Evolutionary conservation across 2,329 filamentous ascomycete species (phyloP).

Genomic region (Neopestalotiopsis rosae): DNA sequence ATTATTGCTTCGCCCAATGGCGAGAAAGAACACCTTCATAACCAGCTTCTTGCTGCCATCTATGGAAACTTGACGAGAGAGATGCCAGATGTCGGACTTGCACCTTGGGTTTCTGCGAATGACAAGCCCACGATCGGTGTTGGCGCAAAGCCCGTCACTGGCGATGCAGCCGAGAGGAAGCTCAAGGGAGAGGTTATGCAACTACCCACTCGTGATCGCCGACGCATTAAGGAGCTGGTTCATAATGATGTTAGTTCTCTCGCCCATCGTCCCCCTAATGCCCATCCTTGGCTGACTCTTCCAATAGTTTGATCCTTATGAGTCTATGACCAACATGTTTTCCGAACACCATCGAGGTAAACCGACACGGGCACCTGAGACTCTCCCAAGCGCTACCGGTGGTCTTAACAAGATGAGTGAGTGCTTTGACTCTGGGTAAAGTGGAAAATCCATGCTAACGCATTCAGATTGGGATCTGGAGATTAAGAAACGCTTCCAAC

Average conservation of each 20-base stretch:
- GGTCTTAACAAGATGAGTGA: constrained; percentile 78
- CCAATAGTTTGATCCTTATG: constrained; percentile 58
- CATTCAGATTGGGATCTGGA: constrained; percentile 67
- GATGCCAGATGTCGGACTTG: constrained; percentile 70
- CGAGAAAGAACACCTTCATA: constrained; percentile 68
- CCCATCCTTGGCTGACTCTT: constrained; percentile 28
- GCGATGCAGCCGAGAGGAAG: constrained; percentile 69
- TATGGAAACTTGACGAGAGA: constrained; percentile 73
- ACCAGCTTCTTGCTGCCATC: constrained; percentile 70
- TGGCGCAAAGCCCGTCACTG: constrained; percentile 66
- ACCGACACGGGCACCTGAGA: constrained; percentile 57
- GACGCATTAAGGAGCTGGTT: constrained; percentile 69
- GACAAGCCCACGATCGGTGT: constrained; percentile 66
- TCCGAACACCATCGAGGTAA: constrained; percentile 54
- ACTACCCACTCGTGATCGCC: constrained; percentile 67
- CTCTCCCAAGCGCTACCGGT: constrained; percentile 72
- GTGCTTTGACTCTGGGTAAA: constrained; percentile 35
- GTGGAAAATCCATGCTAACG: neutral
- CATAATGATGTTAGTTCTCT: constrained; percentile 61
- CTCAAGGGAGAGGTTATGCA: constrained; percentile 75
- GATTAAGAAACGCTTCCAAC: constrained; percentile 68
- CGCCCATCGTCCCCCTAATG: neutral
- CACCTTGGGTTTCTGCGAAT: constrained; percentile 74
- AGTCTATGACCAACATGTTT: constrained; percentile 58
- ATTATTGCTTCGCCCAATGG: constrained; percentile 63